These are phyloP conservation scores for Lablab purpureus DNA, from an alignment of 306 rosid species.

Conservation along the genomic window DNA sequence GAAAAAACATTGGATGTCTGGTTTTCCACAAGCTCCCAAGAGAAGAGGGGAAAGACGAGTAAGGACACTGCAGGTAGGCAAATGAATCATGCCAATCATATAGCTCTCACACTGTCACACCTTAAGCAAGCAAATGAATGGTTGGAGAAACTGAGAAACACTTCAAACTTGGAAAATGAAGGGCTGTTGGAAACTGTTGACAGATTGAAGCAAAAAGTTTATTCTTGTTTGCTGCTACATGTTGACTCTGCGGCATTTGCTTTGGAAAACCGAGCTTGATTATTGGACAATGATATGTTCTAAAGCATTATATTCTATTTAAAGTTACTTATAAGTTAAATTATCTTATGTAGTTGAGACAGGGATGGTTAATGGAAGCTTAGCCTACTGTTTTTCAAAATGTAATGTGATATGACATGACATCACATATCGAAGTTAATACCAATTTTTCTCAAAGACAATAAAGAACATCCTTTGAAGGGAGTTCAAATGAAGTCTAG, in stretches of 20 bases:
- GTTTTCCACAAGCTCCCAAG: conserved; percentile 16
- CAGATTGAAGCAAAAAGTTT: conserved; percentile 68
- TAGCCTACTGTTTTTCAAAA: conserved; percentile 13
- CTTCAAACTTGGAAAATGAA: background rate
- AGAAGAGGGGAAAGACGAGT: conserved; percentile 1
- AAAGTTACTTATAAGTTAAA: conserved; percentile 36
- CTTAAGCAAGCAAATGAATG: conserved; percentile 35
- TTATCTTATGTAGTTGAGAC: conserved; percentile 45
- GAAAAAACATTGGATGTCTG: conserved; percentile 18
- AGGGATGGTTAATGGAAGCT: conserved; percentile 22
- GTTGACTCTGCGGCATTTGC: conserved; percentile 76
- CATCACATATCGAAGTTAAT: background rate
- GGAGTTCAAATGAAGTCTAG: background rate
- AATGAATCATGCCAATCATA: conserved; percentile 22
- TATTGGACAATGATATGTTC: background rate
- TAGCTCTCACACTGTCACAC: conserved; percentile 16
- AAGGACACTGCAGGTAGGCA: background rate
- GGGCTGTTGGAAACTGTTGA: conserved; percentile 48
- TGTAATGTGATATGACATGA: background rate
- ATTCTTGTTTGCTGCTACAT: conserved; percentile 71
- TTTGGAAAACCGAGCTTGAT: conserved; percentile 64
- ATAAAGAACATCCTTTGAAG: background rate
- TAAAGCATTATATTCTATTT: background rate
- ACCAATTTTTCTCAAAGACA: background rate
- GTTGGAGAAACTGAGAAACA: conserved; percentile 21